Percentiles rank a stretch among this genome's conserved stretches.
phyloP scores from a whole-genome alignment of 176 grass and related monocot species.

The Leersia perrieri region DNA sequence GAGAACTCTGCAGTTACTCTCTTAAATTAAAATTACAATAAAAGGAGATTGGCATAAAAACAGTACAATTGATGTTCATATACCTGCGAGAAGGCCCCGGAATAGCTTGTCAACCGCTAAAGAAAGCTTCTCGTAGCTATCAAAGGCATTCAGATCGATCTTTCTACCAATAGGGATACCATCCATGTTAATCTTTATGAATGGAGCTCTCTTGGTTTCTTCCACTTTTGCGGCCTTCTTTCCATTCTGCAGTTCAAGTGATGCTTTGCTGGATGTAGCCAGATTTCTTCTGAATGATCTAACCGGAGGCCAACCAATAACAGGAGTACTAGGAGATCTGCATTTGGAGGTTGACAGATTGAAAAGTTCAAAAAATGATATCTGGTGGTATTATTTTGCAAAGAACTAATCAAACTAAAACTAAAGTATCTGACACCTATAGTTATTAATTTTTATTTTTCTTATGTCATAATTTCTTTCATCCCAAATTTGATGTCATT shows the following conservation, averaged over 20 bases:
- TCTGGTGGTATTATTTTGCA: not conserved
- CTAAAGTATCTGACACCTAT: not conserved
- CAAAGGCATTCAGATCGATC: conserved; percentile 44
- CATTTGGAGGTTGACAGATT: not conserved
- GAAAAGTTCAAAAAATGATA: not conserved
- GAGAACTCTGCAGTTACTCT: not conserved
- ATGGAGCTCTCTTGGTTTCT: conserved; percentile 42
- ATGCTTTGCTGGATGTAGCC: conserved; percentile 39
- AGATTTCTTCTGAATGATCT: conserved; percentile 84
- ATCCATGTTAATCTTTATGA: conserved; percentile 80
- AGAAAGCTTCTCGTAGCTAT: conserved; percentile 55
- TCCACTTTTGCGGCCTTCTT: conserved; percentile 21
- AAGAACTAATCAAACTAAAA: not conserved
- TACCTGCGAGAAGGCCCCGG: conserved; percentile 56
- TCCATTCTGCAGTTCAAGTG: conserved; percentile 33
- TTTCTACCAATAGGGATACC: conserved; percentile 71
- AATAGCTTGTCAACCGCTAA: conserved; percentile 52
- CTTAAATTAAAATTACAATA: not conserved
- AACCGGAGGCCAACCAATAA: conserved; percentile 86
- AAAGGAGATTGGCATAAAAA: not conserved
- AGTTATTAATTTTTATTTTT: not conserved
- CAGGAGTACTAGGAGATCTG: conserved; percentile 50
- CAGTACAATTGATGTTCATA: not conserved
- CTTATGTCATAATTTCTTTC: no score
- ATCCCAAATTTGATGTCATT: no score